phyloP scores from a whole-genome alignment of 495 filamentous ascomycete species.

The Lophium mytilinum region DNA sequence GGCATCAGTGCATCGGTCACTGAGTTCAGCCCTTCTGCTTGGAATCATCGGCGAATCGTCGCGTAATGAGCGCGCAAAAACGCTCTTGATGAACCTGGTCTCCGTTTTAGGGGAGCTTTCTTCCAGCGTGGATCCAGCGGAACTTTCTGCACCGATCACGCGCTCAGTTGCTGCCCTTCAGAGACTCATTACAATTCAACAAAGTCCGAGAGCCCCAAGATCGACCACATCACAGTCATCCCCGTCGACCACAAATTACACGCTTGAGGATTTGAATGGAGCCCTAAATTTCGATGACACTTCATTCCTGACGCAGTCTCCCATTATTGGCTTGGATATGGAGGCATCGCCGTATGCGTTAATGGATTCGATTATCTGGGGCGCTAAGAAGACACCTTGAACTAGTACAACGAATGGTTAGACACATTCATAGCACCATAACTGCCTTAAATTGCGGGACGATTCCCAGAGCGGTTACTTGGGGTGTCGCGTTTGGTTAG shows the following conservation, averaged over 20 bases:
- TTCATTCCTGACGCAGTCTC: conserved; percentile 9
- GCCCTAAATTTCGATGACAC: conserved; percentile 19
- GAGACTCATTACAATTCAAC: conserved; percentile 17
- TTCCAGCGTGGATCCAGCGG: conserved; percentile 28
- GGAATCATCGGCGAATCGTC: conserved; percentile 51
- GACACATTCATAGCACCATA: no score
- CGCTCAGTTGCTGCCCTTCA: conserved; percentile 29
- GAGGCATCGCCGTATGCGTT: conserved; percentile 23
- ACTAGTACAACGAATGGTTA: no score
- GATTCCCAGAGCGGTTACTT: no score
- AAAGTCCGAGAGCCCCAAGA: background rate
- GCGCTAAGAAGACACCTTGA: conserved; percentile 18
- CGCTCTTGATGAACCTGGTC: conserved; percentile 28
- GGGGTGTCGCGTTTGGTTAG: no score
- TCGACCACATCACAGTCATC: conserved; percentile 14
- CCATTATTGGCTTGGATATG: conserved; percentile 17
- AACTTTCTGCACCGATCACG: conserved; percentile 33
- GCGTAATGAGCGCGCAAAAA: conserved; percentile 32
- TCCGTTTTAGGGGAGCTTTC: conserved; percentile 30
- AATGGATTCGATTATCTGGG: conserved; percentile 28
- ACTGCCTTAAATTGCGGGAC: no score
- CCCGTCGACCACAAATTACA: conserved; percentile 10
- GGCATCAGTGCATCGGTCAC: conserved; percentile 57
- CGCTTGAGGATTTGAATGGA: conserved; percentile 17
- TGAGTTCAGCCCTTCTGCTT: conserved; percentile 57